Percentiles rank a stretch among this genome's conserved stretches.
These are phyloP conservation scores for Rubia peregrina DNA, from an alignment of 305 asterid genomes.

Conservation along the genomic window DNA sequence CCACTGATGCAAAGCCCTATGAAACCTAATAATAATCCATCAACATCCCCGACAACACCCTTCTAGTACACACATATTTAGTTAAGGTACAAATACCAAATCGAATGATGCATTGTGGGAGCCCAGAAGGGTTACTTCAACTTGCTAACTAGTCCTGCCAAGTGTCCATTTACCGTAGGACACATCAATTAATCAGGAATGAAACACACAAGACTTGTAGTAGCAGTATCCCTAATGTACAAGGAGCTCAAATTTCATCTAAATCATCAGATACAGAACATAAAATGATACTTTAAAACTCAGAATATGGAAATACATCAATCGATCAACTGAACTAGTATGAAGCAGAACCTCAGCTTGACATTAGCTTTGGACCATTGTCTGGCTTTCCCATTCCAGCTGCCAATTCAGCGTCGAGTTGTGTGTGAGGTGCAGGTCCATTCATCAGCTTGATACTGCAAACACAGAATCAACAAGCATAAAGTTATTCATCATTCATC, in stretches of 20 bases:
- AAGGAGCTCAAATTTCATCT: background rate
- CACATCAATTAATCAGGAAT: no score
- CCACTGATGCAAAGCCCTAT: background rate
- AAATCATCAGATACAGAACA: background rate
- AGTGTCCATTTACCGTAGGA: no score
- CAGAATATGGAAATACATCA: background rate
- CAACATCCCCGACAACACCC: no score
- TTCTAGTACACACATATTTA: no score
- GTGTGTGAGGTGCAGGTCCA: constrained; percentile 87
- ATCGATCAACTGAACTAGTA: background rate
- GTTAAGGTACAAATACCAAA: background rate
- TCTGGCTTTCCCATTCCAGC: constrained; percentile 97
- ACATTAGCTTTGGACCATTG: constrained; percentile 88
- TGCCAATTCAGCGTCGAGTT: constrained; percentile 79
- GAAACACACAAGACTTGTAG: background rate
- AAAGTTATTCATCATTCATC: background rate
- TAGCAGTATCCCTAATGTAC: background rate
- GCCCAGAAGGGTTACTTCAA: background rate
- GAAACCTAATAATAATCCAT: no score
- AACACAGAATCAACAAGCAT: constrained; percentile 4
- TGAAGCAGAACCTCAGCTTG: constrained; percentile 32
- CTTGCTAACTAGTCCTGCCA: no score
- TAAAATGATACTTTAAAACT: background rate
- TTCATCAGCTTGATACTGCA: constrained; percentile 62
- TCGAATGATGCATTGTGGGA: background rate